These are phyloP conservation scores for Fraxinus quadrangulata DNA, from an alignment of 257 asterid genomes.

Conservation along the genomic window DNA sequence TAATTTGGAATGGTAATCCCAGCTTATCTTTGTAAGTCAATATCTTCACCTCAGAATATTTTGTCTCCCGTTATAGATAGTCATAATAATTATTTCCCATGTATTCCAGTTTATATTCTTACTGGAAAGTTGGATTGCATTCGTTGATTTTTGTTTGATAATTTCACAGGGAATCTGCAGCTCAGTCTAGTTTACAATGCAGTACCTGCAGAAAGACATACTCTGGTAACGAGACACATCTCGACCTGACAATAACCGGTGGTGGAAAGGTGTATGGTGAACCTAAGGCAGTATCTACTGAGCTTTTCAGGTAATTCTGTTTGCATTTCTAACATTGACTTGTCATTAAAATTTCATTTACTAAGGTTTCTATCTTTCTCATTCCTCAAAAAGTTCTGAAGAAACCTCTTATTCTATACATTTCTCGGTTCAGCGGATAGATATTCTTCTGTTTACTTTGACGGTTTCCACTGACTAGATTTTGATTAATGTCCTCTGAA, in stretches of 20 bases:
- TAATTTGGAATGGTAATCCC: constrained; percentile 41
- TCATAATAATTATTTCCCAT: neutral
- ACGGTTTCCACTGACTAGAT: neutral
- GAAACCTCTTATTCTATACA: neutral
- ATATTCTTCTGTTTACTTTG: neutral
- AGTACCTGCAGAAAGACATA: constrained; percentile 63
- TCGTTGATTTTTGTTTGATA: constrained; percentile 8
- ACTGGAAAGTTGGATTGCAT: neutral
- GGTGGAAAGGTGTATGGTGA: constrained; percentile 70
- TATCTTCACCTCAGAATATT: neutral
- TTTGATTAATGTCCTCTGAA: neutral
- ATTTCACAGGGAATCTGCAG: constrained; percentile 53
- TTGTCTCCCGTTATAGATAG: neutral
- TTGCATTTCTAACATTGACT: neutral
- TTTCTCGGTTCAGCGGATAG: neutral
- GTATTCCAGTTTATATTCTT: constrained; percentile 4
- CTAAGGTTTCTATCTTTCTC: constrained; percentile 9
- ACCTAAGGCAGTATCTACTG: constrained; percentile 66
- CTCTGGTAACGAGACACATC: constrained; percentile 56
- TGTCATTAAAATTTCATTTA: neutral
- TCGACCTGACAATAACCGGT: constrained; percentile 65
- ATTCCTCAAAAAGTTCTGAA: neutral
- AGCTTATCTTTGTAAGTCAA: constrained; percentile 54
- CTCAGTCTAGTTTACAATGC: constrained; percentile 52
- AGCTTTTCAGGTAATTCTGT: constrained; percentile 63